These are phyloP conservation scores for button mushroom (Agaricus bisporus) DNA, from an alignment of 768 basidiomycete species.

Conservation along the genomic window DNA sequence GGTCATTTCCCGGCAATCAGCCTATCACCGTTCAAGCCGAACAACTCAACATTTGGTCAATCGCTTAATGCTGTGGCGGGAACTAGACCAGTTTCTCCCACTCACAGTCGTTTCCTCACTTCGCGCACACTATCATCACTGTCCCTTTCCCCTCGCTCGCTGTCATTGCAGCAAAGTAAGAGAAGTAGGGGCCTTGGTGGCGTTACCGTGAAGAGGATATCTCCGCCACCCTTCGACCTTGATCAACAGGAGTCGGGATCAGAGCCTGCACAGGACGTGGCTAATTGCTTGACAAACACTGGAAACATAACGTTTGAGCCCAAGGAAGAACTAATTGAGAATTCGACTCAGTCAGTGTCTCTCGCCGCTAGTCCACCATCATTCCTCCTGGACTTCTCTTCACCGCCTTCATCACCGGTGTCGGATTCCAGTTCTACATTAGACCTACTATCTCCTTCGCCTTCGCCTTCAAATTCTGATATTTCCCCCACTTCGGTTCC, in stretches of 20 bases:
- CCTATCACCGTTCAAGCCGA: slow-evolving; percentile 5
- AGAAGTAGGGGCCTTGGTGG: slow-evolving; percentile 8
- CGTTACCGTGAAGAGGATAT: slow-evolving; percentile 6
- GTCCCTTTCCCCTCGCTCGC: slow-evolving; percentile 7
- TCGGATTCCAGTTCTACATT: background rate
- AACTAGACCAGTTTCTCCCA: background rate
- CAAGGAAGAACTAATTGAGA: background rate
- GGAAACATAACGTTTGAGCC: background rate
- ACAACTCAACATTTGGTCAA: background rate
- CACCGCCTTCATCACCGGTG: background rate
- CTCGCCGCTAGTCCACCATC: background rate
- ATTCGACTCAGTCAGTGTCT: background rate
- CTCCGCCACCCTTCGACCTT: background rate
- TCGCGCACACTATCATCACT: slow-evolving; percentile 7
- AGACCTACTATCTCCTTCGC: background rate
- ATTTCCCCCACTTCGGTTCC: slow-evolving; percentile 1
- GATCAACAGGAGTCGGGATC: background rate
- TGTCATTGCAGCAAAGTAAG: background rate
- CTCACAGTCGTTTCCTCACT: slow-evolving; percentile 3
- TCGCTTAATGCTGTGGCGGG: background rate
- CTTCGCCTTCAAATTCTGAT: slow-evolving; percentile 1
- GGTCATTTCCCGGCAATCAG: slow-evolving; percentile 6
- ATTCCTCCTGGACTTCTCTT: slow-evolving; percentile 8
- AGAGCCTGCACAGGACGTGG: slow-evolving; percentile 1
- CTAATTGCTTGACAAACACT: background rate